A percentile compares a stretch with the other conserved stretches of the same genome.
These are phyloP conservation scores for Neurospora sp. DNA, from an alignment of 495 filamentous ascomycete genomes.

Conservation along the genomic window DNA sequence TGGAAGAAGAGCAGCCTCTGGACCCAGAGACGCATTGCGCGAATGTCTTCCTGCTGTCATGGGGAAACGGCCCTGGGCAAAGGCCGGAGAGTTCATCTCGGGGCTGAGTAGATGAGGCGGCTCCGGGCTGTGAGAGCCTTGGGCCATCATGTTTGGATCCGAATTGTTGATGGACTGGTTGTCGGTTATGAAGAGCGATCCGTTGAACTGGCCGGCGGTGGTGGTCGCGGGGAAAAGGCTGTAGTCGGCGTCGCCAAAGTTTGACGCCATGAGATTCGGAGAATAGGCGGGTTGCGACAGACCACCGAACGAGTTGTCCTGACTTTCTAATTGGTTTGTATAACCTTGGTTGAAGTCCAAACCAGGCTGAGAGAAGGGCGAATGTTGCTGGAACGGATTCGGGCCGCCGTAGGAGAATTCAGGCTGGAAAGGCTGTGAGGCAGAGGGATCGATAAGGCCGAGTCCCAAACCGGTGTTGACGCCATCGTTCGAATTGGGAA, in stretches of 20 bases:
- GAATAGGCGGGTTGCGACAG: constrained; percentile 13
- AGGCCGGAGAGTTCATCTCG: constrained; percentile 48
- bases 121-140: constrained; percentile 46
- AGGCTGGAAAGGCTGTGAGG: constrained; percentile 26
- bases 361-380: constrained; percentile 22
- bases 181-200: constrained; percentile 38
- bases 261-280: constrained; percentile 27
- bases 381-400: constrained; percentile 23
- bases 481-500: constrained; percentile 30
- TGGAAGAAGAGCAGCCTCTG: constrained; percentile 61
- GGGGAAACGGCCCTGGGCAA: constrained; percentile 48
- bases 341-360: constrained; percentile 32
- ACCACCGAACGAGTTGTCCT: constrained; percentile 23
- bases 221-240: constrained; percentile 37
- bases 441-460: constrained; percentile 28
- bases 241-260: constrained; percentile 42
- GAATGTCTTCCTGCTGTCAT: constrained; percentile 52
- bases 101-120: constrained; percentile 63
- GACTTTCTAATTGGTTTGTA: constrained; percentile 24
- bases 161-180: constrained; percentile 44
- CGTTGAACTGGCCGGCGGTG: constrained; percentile 35
- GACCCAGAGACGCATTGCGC: constrained; percentile 70
- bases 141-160: constrained; percentile 60
- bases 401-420: constrained; percentile 22
- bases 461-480: constrained; percentile 37